These are phyloP conservation scores for Neopestalotiopsis clavispora DNA, from an alignment of 2,329 filamentous ascomycete species.

Conservation along the genomic window DNA sequence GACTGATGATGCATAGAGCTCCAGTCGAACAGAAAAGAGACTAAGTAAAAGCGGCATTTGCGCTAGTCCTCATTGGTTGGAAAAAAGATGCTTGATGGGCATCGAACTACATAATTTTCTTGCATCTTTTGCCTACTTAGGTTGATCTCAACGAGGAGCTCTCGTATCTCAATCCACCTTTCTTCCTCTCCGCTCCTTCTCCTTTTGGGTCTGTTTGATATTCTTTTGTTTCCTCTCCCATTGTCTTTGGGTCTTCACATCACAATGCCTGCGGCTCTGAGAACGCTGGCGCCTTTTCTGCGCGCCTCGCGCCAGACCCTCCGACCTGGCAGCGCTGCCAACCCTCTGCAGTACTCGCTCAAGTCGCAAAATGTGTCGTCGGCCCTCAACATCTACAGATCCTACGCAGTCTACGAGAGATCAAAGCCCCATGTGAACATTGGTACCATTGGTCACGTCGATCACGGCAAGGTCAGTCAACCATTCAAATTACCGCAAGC, in stretches of 20 bases:
- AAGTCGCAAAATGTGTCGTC: conserved; percentile 66
- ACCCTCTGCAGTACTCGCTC: conserved; percentile 76
- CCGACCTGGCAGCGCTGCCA: conserved; percentile 69
- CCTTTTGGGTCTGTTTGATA: not conserved
- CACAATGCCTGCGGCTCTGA: conserved; percentile 82
- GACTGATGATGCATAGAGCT: not conserved
- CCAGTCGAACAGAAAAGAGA: not conserved
- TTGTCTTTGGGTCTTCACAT: conserved; percentile 20
- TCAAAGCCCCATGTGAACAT: conserved; percentile 99
- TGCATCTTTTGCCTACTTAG: not conserved
- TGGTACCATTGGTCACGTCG: conserved; percentile 99
- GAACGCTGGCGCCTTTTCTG: conserved; percentile 78
- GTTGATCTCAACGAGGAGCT: not conserved
- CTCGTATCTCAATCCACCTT: not conserved
- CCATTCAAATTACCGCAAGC: too few relatives aligned
- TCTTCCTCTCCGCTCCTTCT: conserved; percentile 10
- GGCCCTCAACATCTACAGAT: conserved; percentile 68
- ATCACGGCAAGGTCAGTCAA: conserved; percentile 89
- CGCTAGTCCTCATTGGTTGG: not conserved
- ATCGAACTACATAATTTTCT: conserved; percentile 2
- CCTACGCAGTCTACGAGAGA: conserved; percentile 78
- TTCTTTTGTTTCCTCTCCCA: conserved; percentile 1
- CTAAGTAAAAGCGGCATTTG: not conserved
- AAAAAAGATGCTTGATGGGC: not conserved
- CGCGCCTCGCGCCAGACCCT: conserved; percentile 81